Conservation (phyloP, 768 basidiomycete genomes). For the Cubamyces sp. region DNA sequence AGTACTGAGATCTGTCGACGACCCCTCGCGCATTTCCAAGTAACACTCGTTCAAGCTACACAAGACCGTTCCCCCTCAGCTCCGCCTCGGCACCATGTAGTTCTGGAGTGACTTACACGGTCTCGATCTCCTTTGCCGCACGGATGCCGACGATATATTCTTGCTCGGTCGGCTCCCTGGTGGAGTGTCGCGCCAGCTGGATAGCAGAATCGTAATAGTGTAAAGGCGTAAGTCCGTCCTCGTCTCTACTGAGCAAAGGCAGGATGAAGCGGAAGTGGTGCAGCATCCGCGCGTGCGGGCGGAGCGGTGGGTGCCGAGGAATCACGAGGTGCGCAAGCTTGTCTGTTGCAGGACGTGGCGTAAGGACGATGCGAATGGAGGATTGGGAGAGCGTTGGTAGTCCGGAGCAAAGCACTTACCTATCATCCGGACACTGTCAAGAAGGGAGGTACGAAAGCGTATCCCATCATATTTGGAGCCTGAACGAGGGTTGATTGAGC, state of each 20-base stretch:
- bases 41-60: conserved; percentile 65
- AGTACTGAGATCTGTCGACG: conserved; percentile 47
- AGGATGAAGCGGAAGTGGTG: conserved; percentile 80
- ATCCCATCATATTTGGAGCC: conserved; percentile 64
- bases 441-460: conserved; percentile 67
- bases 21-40: conserved; percentile 64
- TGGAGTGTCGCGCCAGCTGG: conserved; percentile 68
- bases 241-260: conserved; percentile 60
- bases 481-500: conserved; percentile 27
- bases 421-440: conserved; percentile 71
- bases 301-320: conserved; percentile 68
- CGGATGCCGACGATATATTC: conserved; percentile 69
- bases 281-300: conserved; percentile 76
- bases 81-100: background rate
- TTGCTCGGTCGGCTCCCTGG: conserved; percentile 61
- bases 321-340: conserved; percentile 70
- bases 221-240: conserved; percentile 66
- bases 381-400: background rate
- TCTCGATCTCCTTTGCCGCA: conserved; percentile 64
- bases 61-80: conserved; percentile 4
- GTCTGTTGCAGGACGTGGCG: conserved; percentile 45
- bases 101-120: conserved; percentile 50
- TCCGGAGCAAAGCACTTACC: conserved; percentile 47
- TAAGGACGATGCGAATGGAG: background rate
- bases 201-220: conserved; percentile 81